Evolutionary conservation across 2,329 filamentous ascomycete species (phyloP).

Genomic region (Stromatinia cepivora): DNA sequence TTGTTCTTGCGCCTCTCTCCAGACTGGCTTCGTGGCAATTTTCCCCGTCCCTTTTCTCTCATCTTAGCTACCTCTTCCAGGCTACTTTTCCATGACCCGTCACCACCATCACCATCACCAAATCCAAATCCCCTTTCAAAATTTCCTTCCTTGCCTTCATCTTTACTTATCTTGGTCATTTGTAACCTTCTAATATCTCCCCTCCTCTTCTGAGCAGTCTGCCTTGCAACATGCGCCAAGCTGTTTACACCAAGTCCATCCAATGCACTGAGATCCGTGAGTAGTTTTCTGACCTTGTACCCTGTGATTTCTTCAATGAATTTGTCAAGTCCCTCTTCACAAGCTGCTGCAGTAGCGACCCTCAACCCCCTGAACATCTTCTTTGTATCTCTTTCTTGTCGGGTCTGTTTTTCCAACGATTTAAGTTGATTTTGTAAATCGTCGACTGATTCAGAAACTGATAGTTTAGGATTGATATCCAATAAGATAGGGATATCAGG

Average conservation of each 20-base stretch:
- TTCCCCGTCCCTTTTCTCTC: neutral
- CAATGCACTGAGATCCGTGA: constrained; percentile 55
- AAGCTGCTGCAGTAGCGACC: constrained; percentile 57
- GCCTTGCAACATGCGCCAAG: constrained; percentile 33
- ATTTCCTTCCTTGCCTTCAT: neutral
- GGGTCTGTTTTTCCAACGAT: neutral
- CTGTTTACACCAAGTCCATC: constrained; percentile 45
- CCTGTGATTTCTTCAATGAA: constrained; percentile 55
- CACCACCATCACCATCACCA: neutral
- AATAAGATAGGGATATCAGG: neutral
- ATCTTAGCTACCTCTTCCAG: neutral
- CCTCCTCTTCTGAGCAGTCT: constrained; percentile 32
- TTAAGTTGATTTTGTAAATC: constrained; percentile 8
- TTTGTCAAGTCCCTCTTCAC: constrained; percentile 54
- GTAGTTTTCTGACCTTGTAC: constrained; percentile 53
- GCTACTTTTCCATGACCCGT: neutral
- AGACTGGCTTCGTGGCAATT: constrained; percentile 4
- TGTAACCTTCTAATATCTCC: constrained; percentile 21
- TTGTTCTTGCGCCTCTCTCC: constrained; percentile 3
- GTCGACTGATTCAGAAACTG: constrained; percentile 4
- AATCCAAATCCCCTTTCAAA: constrained; percentile 1
- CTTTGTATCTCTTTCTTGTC: constrained; percentile 31
- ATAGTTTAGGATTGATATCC: neutral
- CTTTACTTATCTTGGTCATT: constrained; percentile 11
- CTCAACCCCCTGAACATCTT: constrained; percentile 57